Evolutionary conservation across 1,139 yeast species (phyloP).

Genomic region (Meyerozyma sp.): DNA sequence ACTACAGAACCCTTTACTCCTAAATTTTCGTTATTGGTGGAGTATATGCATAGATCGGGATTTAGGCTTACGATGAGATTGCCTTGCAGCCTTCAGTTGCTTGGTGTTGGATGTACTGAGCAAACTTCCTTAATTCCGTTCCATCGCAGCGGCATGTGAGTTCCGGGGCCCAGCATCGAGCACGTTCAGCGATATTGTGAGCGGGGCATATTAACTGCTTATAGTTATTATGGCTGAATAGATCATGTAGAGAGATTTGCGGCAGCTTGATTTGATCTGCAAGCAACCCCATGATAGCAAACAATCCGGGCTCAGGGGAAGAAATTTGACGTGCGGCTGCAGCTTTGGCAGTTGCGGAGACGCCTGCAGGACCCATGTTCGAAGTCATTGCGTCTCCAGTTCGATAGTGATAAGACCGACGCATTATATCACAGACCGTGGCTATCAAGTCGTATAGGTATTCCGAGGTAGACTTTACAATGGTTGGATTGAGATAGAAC

Average conservation of each 20-base stretch:
- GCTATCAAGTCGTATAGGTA: slow-evolving; percentile 7
- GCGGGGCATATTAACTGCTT: slow-evolving; percentile 1
- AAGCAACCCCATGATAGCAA: not conserved
- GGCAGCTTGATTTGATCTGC: not conserved
- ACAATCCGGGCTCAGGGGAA: not conserved
- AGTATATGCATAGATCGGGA: not conserved
- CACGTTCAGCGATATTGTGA: not conserved
- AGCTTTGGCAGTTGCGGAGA: not conserved
- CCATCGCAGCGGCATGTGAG: slow-evolving; percentile 1
- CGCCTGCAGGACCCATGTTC: not conserved
- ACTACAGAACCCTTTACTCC: too few species aligned
- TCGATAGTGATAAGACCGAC: not conserved
- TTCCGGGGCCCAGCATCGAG: not conserved
- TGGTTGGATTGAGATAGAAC: slow-evolving; percentile 10
- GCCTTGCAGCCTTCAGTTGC: not conserved
- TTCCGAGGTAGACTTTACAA: slow-evolving; percentile 6
- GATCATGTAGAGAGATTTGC: not conserved
- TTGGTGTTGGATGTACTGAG: slow-evolving; percentile 1
- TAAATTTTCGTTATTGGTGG: too few species aligned
- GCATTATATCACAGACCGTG: slow-evolving; percentile 2
- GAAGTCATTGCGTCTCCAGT: not conserved
- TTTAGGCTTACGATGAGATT: not conserved
- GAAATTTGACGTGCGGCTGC: slow-evolving; percentile 2
- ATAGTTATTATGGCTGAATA: not conserved
- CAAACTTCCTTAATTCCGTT: not conserved